Conservation (phyloP, 2,329 filamentous ascomycete species). For the Ascochyta rabiei region DNA sequence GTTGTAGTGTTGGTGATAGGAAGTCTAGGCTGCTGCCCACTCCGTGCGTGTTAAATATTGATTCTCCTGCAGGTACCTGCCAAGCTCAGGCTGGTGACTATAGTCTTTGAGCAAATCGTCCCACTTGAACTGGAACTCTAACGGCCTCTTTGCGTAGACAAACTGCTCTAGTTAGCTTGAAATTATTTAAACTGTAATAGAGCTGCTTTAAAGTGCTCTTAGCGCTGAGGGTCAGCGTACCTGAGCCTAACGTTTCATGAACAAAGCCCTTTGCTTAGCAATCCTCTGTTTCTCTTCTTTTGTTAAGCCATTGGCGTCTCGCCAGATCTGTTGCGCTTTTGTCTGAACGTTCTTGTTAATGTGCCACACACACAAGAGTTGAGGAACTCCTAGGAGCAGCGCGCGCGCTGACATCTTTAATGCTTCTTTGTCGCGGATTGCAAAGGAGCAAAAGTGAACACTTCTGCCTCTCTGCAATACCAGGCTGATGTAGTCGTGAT, state of each 20-base stretch:
- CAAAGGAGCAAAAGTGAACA: too few species aligned
- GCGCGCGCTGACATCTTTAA: slow-evolving; percentile 15
- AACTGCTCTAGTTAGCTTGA: slow-evolving; percentile 14
- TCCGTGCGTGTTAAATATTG: slow-evolving; percentile 13
- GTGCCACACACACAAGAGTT: slow-evolving; percentile 18
- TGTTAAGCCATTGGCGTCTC: slow-evolving; percentile 14
- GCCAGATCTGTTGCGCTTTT: slow-evolving; percentile 17
- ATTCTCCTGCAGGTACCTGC: slow-evolving; percentile 13
- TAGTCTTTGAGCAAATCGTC: slow-evolving; percentile 17
- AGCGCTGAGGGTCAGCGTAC: neutral
- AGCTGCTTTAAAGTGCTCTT: neutral
- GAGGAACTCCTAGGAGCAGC: slow-evolving; percentile 14
- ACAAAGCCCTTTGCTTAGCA: slow-evolving; percentile 8
- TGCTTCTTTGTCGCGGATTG: too few species aligned
- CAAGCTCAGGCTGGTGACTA: neutral
- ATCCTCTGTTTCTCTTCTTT: slow-evolving; percentile 20
- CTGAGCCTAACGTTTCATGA: slow-evolving; percentile 20
- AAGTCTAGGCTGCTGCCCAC: slow-evolving; percentile 18
- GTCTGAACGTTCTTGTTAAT: slow-evolving; percentile 24
- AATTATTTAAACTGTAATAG: neutral
- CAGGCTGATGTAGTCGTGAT: too few species aligned
- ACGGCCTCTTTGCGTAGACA: slow-evolving; percentile 19
- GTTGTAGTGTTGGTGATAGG: slow-evolving; percentile 15
- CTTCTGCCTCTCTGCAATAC: too few species aligned
- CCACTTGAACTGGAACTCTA: slow-evolving; percentile 17